phyloP scores from a whole-genome alignment of 208 protist genomes.

The Leptomonas pyrrhocoris region DNA sequence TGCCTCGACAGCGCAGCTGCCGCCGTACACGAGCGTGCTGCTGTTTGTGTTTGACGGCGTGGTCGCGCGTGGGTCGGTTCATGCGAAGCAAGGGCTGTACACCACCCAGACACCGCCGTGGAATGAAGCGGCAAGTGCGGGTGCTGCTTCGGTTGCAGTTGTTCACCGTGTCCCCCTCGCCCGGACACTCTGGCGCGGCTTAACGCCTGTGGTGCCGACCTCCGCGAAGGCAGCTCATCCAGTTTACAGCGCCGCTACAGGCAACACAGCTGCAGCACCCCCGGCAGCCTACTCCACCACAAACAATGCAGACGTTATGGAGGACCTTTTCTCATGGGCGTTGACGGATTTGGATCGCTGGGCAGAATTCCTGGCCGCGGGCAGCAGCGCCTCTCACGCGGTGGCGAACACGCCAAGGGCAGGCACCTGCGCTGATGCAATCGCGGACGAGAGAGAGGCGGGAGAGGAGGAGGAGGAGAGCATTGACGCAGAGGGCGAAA shows the following conservation, averaged over 20 bases:
- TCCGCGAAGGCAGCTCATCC: background rate
- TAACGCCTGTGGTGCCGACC: conserved; percentile 20
- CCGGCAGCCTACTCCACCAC: background rate
- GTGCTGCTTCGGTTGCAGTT: background rate
- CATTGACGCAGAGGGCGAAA: background rate
- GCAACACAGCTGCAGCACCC: background rate
- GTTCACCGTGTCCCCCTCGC: conserved; percentile 17
- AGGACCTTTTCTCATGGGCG: background rate
- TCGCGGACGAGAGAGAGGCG: background rate
- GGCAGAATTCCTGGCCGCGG: background rate
- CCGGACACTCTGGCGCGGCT: conserved; percentile 19
- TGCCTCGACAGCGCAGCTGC: background rate
- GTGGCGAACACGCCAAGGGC: background rate
- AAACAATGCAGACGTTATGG: background rate
- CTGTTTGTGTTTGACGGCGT: conserved; percentile 23
- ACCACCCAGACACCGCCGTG: background rate
- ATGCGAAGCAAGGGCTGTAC: conserved; percentile 3
- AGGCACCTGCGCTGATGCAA: background rate
- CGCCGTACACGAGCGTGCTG: conserved; percentile 18
- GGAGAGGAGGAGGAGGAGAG: background rate
- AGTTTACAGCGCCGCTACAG: background rate
- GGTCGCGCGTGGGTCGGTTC: background rate
- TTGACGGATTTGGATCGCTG: conserved; percentile 7
- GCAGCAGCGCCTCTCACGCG: background rate
- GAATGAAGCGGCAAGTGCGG: background rate